These are phyloP conservation scores for Aspergillus saccharolyticus DNA, from an alignment of 495 filamentous ascomycete genomes.

Conservation along the genomic window DNA sequence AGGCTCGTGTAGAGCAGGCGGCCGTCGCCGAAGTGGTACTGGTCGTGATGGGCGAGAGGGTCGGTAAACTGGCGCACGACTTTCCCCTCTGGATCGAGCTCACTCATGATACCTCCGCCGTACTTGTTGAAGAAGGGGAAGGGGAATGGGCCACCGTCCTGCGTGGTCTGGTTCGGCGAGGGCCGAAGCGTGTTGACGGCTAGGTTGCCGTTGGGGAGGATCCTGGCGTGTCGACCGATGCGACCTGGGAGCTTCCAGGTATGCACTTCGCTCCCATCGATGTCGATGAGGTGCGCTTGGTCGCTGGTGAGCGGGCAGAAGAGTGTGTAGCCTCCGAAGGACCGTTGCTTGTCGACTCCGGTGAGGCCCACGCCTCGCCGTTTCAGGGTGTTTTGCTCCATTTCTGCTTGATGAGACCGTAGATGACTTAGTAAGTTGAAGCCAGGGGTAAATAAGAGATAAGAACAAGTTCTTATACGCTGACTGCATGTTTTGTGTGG, in stretches of 20 bases:
- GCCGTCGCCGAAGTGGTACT: slow-evolving; percentile 42
- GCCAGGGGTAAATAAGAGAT: too few relatives aligned
- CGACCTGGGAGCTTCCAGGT: slow-evolving; percentile 40
- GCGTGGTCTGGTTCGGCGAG: slow-evolving; percentile 3
- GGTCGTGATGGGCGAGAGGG: slow-evolving; percentile 42
- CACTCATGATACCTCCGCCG: slow-evolving; percentile 40
- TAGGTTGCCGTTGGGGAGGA: slow-evolving; percentile 39
- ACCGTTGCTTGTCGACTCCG: slow-evolving; percentile 34
- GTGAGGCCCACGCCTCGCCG: slow-evolving; percentile 41
- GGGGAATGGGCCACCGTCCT: slow-evolving; percentile 32
- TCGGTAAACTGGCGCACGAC: slow-evolving; percentile 37
- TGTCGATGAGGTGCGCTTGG: slow-evolving; percentile 37
- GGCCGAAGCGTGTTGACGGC: slow-evolving; percentile 36
- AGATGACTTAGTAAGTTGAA: too few relatives aligned
- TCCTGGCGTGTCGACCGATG: slow-evolving; percentile 37
- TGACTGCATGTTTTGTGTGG: too few relatives aligned
- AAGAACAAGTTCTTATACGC: too few relatives aligned
- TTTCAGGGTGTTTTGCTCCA: slow-evolving; percentile 41
- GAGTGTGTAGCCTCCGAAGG: slow-evolving; percentile 41
- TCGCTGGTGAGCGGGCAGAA: slow-evolving; percentile 39
- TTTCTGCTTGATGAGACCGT: too few relatives aligned
- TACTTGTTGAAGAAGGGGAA: slow-evolving; percentile 47
- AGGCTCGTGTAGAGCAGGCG: slow-evolving; percentile 40
- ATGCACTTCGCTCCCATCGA: slow-evolving; percentile 39
- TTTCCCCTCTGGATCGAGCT: slow-evolving; percentile 33